Base-by-base conservation (phyloP, 441 rosid genomes). In the Erodium trifolium region DNA sequence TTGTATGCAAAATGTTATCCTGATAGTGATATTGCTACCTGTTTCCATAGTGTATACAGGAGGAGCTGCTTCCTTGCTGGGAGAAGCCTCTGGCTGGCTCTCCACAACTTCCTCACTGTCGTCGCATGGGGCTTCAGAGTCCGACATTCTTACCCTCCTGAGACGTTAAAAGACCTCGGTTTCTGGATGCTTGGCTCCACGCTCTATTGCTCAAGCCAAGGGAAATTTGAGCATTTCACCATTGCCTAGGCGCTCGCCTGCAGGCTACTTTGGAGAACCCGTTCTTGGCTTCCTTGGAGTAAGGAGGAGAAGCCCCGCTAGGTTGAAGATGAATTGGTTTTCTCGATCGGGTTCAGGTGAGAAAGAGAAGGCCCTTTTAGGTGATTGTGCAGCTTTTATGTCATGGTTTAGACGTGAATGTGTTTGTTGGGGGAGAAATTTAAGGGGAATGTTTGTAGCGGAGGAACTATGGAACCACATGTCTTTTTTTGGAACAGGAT, bases 191-290 rank as follows among this genome's bases (percentile, higher is more conserved):
- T 37, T 85, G n/a, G 59, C 63, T 68, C 84, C 77, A 7, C 81
- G 82, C 53, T 80, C 82, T 57, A 87, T 71, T 66, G 92, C 79
- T 64, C 82, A 77, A 53, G 86, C 91, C 97, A 90, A 87, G 67
- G 68, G 81, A 70, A 67, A 43, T 13, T 49, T 4, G 16, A 49
- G 55, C 55, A 49, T 12, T 49, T 49, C 55, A 49, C 12, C 55
- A n/a, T 49, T 11, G 16, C 55, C 55, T 3, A n/a, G 55, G 17
- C 17, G 17, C 17, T 49, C 17, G 16, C 17, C 17, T 12, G 16
- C 5, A 49, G 55, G 62, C 34, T 13, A 63, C 18, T 31, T 63
- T 63, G 43, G 41, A 29, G 47, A 41, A 41, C 47, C 47, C 13
- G 7, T 41, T 10, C 8, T n/a, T 12, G 66, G 13, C 5, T 49